Base-by-base conservation (phyloP, 2,329 filamentous ascomycete genomes). In the Pleurostoma richardsiae region DNA sequence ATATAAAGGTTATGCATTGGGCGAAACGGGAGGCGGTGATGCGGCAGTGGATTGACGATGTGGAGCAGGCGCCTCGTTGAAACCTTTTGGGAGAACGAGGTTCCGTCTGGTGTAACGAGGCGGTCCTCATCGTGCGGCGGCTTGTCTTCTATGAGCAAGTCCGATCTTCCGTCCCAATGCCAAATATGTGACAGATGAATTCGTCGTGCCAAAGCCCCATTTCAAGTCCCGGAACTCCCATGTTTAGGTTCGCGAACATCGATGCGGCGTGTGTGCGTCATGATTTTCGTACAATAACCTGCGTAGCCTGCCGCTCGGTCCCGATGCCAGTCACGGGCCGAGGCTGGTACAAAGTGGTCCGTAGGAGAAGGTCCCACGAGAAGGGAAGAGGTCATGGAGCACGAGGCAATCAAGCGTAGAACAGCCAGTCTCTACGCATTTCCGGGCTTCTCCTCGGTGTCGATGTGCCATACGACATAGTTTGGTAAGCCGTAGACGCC, bases 381-480 rank as follows among this genome's bases (percentile, higher is more conserved):
- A 51, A 51, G 41, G 38, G 49, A 49, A 49, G 10, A 7, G 38
- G 19, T 27, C 19, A 41, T 45, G 39, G 42, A 33, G 44, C 31
- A 30, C 19, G 26, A 19, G 33, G 33, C 8, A n/a, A 36, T 36
- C 8, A 8, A n/a, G 33, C 33, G 33, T 36, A n/a, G 33, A 36
- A 8, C n/a, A n/a, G n/a, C 27, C 27, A 31, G 31, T 27, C n/a
- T 39, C 41, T 69, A 80, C 56, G 69, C 63, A 64, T 97, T 97
- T 31, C 90, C 90, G 31, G 83, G 80, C 76, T 96, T 96, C 74
- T 99, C 94, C 47, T 91, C 83, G 3, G 94, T 99, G 66, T 99
- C 94, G 59, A 96, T 88, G 65, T 99, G 94, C 94, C 94, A 99
- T 49, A 99, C 92, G 43, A 99, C 85, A 65, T 99, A 99, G 67